A percentile compares a stretch with the other conserved stretches of the same genome.
Conservation (phyloP, 192 early-diverging fungal genomes). For the Backusella australiensis region DNA sequence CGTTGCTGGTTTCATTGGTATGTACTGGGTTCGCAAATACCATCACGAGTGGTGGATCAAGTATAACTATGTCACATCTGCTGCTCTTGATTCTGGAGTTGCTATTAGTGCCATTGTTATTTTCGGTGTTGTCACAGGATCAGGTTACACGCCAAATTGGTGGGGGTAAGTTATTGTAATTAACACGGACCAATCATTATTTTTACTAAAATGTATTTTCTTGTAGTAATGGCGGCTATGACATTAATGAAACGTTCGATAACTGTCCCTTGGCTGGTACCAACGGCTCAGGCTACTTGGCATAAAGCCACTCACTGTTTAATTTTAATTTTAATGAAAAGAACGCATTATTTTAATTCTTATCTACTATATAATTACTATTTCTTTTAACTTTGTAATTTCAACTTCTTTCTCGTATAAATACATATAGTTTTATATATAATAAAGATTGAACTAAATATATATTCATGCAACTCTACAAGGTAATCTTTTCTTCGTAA, state of each 20-base stretch:
- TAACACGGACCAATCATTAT: too few relatives aligned
- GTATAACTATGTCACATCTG: conserved; percentile 69
- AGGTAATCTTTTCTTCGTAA: too few relatives aligned
- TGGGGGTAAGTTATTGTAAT: conserved; percentile 16
- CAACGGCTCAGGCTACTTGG: background rate
- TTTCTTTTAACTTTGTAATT: background rate
- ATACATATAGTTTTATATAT: too few relatives aligned
- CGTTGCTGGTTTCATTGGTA: conserved; percentile 48
- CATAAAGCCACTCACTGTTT: background rate
- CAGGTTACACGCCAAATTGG: conserved; percentile 24
- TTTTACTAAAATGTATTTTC: too few relatives aligned
- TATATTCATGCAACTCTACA: too few relatives aligned
- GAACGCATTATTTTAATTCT: background rate
- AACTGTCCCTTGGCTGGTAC: conserved; percentile 19
- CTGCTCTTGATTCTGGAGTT: conserved; percentile 51
- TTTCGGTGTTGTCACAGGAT: conserved; percentile 39
- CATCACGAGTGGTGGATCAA: conserved; percentile 55
- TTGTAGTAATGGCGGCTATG: conserved; percentile 16
- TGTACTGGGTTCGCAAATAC: conserved; percentile 51
- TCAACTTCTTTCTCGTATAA: background rate
- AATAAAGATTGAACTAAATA: too few relatives aligned
- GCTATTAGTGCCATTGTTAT: conserved; percentile 47
- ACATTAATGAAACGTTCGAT: conserved; percentile 14
- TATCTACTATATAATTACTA: background rate
- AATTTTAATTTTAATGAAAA: conserved; percentile 1